Conservation (phyloP, 1,139 yeast species). For the Yamadazyma dushanensis region DNA sequence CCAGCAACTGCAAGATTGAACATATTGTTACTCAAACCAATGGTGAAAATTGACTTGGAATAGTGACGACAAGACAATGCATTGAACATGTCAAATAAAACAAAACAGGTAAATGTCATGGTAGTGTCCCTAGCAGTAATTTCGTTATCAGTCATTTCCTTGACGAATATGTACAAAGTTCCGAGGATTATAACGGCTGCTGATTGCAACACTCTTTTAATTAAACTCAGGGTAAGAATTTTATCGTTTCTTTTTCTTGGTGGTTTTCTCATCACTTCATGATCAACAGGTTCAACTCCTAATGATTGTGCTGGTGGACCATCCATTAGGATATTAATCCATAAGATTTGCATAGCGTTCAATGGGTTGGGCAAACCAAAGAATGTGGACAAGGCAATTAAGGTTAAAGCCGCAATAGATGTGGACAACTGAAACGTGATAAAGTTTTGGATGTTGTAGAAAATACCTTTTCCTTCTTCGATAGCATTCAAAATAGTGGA, state of each 20-base stretch:
- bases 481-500: constrained; percentile 89
- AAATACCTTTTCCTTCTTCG: constrained; percentile 96
- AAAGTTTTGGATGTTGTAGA: constrained; percentile 90
- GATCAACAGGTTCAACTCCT: constrained; percentile 97
- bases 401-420: constrained; percentile 88
- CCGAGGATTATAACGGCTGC: constrained; percentile 74
- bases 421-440: constrained; percentile 93
- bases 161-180: constrained; percentile 78
- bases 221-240: constrained; percentile 67
- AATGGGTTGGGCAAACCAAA: constrained; percentile 92
- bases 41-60: constrained; percentile 73
- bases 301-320: constrained; percentile 99
- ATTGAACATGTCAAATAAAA: constrained; percentile 91
- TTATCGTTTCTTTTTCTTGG: constrained; percentile 86
- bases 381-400: constrained; percentile 83
- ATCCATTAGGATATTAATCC: constrained; percentile 98
- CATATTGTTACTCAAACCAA: constrained; percentile 81
- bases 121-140: constrained; percentile 94
- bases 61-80: constrained; percentile 90
- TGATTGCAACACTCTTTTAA: constrained; percentile 72
- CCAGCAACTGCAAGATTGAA: constrained; percentile 92
- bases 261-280: constrained; percentile 90
- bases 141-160: constrained; percentile 78
- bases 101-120: constrained; percentile 98
- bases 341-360: constrained; percentile 96